Conservation (phyloP, 208 protist species). For the Leishmania lainsoni region DNA sequence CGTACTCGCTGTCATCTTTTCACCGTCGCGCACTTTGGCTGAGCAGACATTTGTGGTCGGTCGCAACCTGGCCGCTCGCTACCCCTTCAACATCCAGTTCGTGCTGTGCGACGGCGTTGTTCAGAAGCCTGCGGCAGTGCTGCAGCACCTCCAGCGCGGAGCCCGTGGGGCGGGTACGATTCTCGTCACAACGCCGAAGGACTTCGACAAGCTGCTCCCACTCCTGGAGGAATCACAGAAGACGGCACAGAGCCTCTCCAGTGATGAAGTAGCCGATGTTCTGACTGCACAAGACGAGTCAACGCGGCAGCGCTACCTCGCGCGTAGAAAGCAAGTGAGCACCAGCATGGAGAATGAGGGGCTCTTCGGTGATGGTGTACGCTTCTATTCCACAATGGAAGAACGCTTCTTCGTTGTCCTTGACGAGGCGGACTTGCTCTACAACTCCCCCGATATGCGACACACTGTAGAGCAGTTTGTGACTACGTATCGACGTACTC, state of each 20-base stretch:
- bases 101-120: conserved; percentile 79
- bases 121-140: conserved; percentile 38
- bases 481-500: conserved; percentile 16
- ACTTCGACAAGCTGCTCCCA: conserved; percentile 58
- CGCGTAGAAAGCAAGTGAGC: background rate
- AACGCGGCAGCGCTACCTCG: conserved; percentile 47
- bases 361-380: conserved; percentile 1
- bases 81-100: conserved; percentile 76
- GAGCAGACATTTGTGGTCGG: conserved; percentile 89
- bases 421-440: conserved; percentile 88
- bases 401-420: conserved; percentile 75
- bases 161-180: conserved; percentile 73
- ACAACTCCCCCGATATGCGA: conserved; percentile 75
- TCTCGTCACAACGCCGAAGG: conserved; percentile 81
- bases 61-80: conserved; percentile 64
- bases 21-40: conserved; percentile 81
- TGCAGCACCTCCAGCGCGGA: conserved; percentile 46
- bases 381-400: conserved; percentile 23
- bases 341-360: background rate
- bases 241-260: background rate
- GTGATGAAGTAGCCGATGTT: conserved; percentile 23
- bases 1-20: conserved; percentile 78
- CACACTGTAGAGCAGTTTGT: conserved; percentile 48
- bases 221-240: conserved; percentile 24
- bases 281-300: conserved; percentile 62